Conservation (phyloP, 495 filamentous ascomycete species). For the Penicillium macrosclerotiorum region DNA sequence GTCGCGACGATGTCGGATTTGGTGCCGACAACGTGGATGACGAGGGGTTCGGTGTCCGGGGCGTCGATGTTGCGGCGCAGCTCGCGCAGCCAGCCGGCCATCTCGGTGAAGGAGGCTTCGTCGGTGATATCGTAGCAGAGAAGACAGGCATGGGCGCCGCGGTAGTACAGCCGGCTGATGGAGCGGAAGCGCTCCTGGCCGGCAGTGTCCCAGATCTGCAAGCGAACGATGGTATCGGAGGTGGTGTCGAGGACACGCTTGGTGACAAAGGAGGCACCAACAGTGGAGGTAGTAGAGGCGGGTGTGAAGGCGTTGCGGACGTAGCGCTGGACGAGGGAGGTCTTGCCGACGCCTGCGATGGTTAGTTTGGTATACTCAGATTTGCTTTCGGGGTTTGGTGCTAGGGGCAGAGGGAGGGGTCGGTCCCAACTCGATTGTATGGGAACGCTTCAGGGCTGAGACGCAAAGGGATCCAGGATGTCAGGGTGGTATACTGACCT, state of each 20-base stretch:
- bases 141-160: slow-evolving; percentile 89
- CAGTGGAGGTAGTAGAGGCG: slow-evolving; percentile 68
- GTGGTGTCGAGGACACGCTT: slow-evolving; percentile 87
- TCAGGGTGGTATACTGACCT: slow-evolving; percentile 34
- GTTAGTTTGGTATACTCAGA: slow-evolving; percentile 1
- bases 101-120: slow-evolving; percentile 81
- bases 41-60: slow-evolving; percentile 55
- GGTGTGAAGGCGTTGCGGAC: slow-evolving; percentile 76
- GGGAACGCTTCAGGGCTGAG: too few relatives aligned
- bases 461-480: too few relatives aligned
- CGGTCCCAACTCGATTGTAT: too few relatives aligned
- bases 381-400: too few relatives aligned
- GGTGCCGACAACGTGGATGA: slow-evolving; percentile 95
- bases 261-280: slow-evolving; percentile 92
- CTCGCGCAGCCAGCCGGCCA: slow-evolving; percentile 89
- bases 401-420: too few relatives aligned
- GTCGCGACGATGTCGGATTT: slow-evolving; percentile 87
- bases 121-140: slow-evolving; percentile 95
- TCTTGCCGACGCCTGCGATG: slow-evolving; percentile 81
- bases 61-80: slow-evolving; percentile 63
- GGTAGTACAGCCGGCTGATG: slow-evolving; percentile 92
- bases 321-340: slow-evolving; percentile 83
- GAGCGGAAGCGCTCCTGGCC: slow-evolving; percentile 94
- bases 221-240: slow-evolving; percentile 71
- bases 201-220: slow-evolving; percentile 94